Conservation (phyloP, 2,329 filamentous ascomycete species). For the Venturia oleaginea region DNA sequence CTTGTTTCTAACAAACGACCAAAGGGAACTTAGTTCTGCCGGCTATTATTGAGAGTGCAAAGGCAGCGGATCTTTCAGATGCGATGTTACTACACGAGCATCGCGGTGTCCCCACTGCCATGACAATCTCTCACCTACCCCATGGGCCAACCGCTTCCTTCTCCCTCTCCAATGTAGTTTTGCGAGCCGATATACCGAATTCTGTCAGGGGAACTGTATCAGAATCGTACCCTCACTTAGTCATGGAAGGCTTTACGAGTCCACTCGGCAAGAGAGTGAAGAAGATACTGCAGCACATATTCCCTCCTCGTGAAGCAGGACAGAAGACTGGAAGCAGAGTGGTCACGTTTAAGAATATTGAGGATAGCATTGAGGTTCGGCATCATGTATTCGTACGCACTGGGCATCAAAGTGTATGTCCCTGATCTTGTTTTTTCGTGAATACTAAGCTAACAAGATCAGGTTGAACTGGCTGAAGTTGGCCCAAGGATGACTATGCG, state of each 20-base stretch:
- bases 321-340: constrained; percentile 81
- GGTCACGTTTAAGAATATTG: constrained; percentile 89
- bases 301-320: constrained; percentile 74
- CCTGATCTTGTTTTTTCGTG: constrained; percentile 57
- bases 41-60: constrained; percentile 74
- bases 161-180: constrained; percentile 82
- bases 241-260: constrained; percentile 89
- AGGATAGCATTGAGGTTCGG: constrained; percentile 78
- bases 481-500: constrained; percentile 90
- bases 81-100: constrained; percentile 86
- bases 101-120: constrained; percentile 79
- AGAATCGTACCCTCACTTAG: constrained; percentile 86
- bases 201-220: constrained; percentile 77
- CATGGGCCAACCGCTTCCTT: constrained; percentile 84
- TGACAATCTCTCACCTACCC: constrained; percentile 80
- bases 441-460: constrained; percentile 54
- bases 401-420: constrained; percentile 61
- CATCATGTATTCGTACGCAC: constrained; percentile 94
- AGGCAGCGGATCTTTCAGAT: constrained; percentile 72
- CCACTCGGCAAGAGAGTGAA: constrained; percentile 72
- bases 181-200: constrained; percentile 88
- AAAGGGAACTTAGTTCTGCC: constrained; percentile 81
- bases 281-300: constrained; percentile 87
- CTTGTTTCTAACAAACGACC: too few relatives aligned
- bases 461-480: background rate